Evolutionary conservation across 306 rosid species (phyloP), one percentile per base, ranked within the genome.

Genomic region (Pyrus communis): DNA sequence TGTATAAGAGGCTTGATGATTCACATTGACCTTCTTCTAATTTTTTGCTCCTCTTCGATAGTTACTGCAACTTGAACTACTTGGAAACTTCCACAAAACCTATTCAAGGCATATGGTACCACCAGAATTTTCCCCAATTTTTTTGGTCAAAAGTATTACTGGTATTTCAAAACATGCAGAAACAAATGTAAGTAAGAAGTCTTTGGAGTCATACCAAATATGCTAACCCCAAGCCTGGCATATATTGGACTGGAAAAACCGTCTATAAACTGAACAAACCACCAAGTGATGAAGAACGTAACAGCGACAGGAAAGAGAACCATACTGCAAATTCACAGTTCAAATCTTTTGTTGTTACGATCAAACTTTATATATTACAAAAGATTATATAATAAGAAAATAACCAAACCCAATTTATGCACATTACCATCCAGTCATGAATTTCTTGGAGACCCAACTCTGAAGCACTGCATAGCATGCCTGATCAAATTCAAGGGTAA

Each of bases 381-480:
- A 27, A 68, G 9, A 11, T 5, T 15, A 43, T 7, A 62, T 4
- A 27, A 61, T 12, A 19, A 58, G 22, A 61, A 46, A 69, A 51
- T 9, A 25, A 33, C 45, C 54, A 54, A 27, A 54, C 63, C 70
- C 75, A 80, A 59, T 64, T 38, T 27, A 65, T 40, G 73, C 64
- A 54, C 23, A 75, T 85, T 85, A 85, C 88, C 85, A 82, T 85
- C 88, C 88, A 5, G 88, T 85, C 88, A 85, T 85, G 74, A 85
- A 85, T 83, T 85, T 85, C 80, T 85, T 79, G 27, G 88, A 85
- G 28, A 82, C 84, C 88, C 88, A 85, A 82, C 88, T 85, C 61
- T 76, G 88, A 51, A 85, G 88, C 55, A 85, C 88, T 52, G 88
- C 88, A 82, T 85, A 85, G 83, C 88, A 85, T 22, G 88, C 88